Conservation (phyloP, 257 asterid species). For the Scutellaria baicalensis region DNA sequence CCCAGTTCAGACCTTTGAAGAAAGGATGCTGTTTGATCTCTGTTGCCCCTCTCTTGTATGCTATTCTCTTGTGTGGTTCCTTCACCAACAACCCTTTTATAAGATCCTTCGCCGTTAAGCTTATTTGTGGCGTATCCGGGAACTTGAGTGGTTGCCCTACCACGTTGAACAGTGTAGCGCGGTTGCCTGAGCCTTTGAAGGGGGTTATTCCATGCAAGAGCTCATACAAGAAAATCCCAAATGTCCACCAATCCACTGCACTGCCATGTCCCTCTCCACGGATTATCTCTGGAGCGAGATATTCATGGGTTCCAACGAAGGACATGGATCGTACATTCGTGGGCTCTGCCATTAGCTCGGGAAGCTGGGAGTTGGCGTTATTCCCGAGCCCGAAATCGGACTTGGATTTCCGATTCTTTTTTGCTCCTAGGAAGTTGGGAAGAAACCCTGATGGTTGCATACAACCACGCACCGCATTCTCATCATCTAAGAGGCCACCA, state of each 20-base stretch:
- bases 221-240: constrained; percentile 43
- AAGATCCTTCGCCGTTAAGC: constrained; percentile 24
- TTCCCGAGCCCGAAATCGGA: constrained; percentile 41
- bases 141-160: constrained; percentile 46
- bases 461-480: constrained; percentile 23
- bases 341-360: constrained; percentile 52
- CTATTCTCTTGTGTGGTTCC: constrained; percentile 45
- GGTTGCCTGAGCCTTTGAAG: constrained; percentile 39
- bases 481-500: constrained; percentile 25
- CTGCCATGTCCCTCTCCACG: constrained; percentile 55
- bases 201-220: constrained; percentile 38
- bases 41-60: constrained; percentile 42
- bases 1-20: constrained; percentile 45
- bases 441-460: constrained; percentile 40
- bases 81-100: constrained; percentile 36
- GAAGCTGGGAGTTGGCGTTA: constrained; percentile 25
- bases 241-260: constrained; percentile 56
- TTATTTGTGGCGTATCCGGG: constrained; percentile 29
- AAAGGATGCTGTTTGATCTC: constrained; percentile 41
- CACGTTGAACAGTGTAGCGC: constrained; percentile 33
- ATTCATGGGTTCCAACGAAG: constrained; percentile 47
- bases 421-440: constrained; percentile 37
- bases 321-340: constrained; percentile 47
- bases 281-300: constrained; percentile 48
- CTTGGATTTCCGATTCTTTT: constrained; percentile 46